These are phyloP conservation scores for Verticillium zaregamsianum DNA, from an alignment of 2,329 filamentous ascomycete genomes.

Conservation along the genomic window DNA sequence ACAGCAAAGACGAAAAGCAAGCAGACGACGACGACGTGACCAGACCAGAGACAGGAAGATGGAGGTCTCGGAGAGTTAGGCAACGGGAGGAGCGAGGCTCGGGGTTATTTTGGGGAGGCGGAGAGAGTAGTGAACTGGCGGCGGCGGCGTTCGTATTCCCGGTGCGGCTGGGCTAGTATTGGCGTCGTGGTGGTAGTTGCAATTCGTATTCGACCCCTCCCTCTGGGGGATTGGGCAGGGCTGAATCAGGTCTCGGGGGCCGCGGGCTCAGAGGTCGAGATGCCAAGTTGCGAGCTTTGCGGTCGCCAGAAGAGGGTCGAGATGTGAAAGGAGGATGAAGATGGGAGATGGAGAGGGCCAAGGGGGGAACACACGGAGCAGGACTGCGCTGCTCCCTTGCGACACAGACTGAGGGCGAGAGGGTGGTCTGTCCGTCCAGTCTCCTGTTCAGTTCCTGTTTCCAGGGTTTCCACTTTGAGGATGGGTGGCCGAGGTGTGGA, in stretches of 20 bases:
- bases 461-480: background rate
- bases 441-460: background rate
- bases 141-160: background rate
- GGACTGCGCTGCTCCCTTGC: background rate
- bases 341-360: background rate
- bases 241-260: background rate
- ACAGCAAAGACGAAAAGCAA: background rate
- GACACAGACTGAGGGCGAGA: background rate
- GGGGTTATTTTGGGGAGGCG: background rate
- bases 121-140: background rate
- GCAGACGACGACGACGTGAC: too few relatives aligned
- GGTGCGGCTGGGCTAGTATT: background rate
- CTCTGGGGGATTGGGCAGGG: background rate
- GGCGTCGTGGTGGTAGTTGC: background rate
- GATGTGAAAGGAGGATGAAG: background rate
- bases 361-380: background rate
- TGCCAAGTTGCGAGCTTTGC: background rate
- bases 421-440: background rate
- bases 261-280: background rate
- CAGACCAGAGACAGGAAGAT: background rate
- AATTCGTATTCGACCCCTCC: background rate
- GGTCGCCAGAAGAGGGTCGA: too few relatives aligned
- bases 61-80: background rate
- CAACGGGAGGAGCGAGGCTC: background rate
- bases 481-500: background rate